A percentile compares a stretch with the other conserved stretches of the same genome.
phyloP scores from a whole-genome alignment of 2,329 filamentous ascomycete genomes.

The Zasmidium citrigriseum region DNA sequence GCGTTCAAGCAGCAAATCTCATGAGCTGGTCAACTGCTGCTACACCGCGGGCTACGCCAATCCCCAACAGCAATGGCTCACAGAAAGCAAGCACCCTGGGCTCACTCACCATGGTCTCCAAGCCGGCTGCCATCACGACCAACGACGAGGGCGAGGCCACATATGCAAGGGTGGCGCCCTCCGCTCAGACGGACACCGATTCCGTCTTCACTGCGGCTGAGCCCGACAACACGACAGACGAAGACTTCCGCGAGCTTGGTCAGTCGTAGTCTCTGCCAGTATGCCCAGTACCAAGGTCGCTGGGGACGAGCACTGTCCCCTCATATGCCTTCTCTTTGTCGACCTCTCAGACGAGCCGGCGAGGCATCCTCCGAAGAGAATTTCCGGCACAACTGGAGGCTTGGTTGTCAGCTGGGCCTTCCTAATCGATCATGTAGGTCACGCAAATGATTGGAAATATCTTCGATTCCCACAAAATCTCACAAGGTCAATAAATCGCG shows the following conservation, averaged over 20 bases:
- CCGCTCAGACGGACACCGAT: slow-evolving; percentile 9
- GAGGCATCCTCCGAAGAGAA: too few species aligned
- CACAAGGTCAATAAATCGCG: too few species aligned
- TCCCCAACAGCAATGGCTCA: slow-evolving; percentile 17
- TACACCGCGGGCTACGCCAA: slow-evolving; percentile 14
- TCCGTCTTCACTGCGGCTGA: slow-evolving; percentile 12
- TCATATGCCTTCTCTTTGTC: too few species aligned
- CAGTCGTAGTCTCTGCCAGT: not conserved
- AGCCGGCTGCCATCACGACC: slow-evolving; percentile 19
- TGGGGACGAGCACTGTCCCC: too few species aligned
- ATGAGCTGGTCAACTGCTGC: slow-evolving; percentile 17
- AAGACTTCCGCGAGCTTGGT: slow-evolving; percentile 3
- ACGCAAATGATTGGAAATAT: too few species aligned
- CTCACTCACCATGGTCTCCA: slow-evolving; percentile 26
- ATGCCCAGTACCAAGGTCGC: not conserved
- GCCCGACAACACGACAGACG: slow-evolving; percentile 10
- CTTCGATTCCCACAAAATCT: too few species aligned
- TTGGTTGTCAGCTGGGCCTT: too few species aligned
- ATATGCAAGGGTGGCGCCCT: slow-evolving; percentile 9
- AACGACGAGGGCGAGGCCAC: slow-evolving; percentile 14
- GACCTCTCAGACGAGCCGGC: too few species aligned
- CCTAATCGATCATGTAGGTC: too few species aligned
- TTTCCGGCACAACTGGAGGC: too few species aligned
- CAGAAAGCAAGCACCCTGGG: slow-evolving; percentile 16
- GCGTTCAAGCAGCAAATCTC: not conserved